Base-by-base conservation (phyloP, 345 rosid species). In the Balakata baccata region DNA sequence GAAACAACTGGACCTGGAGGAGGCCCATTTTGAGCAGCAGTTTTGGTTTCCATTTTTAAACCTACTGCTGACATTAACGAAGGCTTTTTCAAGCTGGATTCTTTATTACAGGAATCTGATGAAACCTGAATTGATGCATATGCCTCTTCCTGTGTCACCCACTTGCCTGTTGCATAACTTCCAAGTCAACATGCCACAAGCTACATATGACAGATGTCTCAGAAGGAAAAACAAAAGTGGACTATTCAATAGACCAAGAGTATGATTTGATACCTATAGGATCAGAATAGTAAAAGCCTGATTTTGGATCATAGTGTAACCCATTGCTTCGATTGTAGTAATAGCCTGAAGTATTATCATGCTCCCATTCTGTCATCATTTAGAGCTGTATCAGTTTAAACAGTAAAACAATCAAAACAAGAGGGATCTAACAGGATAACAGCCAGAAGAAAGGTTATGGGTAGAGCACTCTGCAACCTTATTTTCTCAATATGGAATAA, bases 111-210 rank as follows among this genome's bases (percentile, higher is more conserved):
- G 57, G 79, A 67, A 50, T 64, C 75, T 59, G 88, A 85, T 12
- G 84, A 82, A 66, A 57, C 74, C 52, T 81, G 82, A 73, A 70
- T 74, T 4, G 87, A 69, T 53, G 92, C 77, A 51, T 92, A 88
- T 22, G 99, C 99, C 83, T 89, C 98, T 54, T 90, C 89, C 74
- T 80, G 89, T 13, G 92, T 83, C 77, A 92, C 97, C 98, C 97
- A 90, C 78, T 84, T 89, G 43, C 98, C 97, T 94, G 88, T 82
- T 74, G 72, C 87, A 85, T 14, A 61, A 68, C 39, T 53, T 67
- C 57, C 45, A 64, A 34, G 69, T 71, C 62, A 67, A 62, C 5
- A 71, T 3, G 20, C 23, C 72, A 65, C n/a, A 23, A 38, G 34
- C 52, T 37, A 70, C 45, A 73, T 63, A 49, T 10, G 61, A 52